Conservation (phyloP, 805 yeast species). For the Saccharomycopsis javanensis region DNA sequence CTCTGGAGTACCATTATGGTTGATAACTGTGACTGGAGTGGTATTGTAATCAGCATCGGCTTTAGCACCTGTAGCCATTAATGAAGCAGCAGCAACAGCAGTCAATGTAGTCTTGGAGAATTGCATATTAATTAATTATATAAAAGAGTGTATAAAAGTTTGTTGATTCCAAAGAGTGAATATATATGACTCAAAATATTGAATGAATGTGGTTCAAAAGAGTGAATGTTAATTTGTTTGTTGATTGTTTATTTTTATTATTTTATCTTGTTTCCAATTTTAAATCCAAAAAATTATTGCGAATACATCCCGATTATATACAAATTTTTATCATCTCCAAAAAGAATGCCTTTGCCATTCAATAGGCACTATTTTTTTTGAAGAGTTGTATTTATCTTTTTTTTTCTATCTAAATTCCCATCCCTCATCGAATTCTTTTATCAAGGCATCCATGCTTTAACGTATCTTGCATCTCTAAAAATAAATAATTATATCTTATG, state of each 20-base stretch:
- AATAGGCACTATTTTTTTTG: background rate
- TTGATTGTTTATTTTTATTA: background rate
- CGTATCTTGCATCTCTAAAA: background rate
- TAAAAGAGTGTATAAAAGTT: too few species aligned
- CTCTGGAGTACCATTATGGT: conserved; percentile 13
- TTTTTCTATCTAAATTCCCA: background rate
- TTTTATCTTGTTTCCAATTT: background rate
- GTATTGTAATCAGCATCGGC: conserved; percentile 12
- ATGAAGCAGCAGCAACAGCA: conserved; percentile 4
- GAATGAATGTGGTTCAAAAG: background rate
- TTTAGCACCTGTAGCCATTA: background rate
- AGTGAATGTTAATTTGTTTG: background rate
- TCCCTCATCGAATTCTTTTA: background rate
- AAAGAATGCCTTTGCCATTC: background rate
- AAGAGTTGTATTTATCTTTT: too few species aligned
- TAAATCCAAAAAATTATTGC: background rate
- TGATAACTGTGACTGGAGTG: conserved; percentile 17
- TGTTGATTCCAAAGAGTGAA: background rate
- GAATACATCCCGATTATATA: background rate
- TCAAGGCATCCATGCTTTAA: background rate
- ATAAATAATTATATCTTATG: background rate
- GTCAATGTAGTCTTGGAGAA: conserved; percentile 5
- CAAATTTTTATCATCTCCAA: background rate
- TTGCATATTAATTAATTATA: too few species aligned
- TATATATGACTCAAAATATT: too few species aligned